A percentile compares a stretch with the other conserved stretches of the same genome.
phyloP scores from a whole-genome alignment of 164 flowering plant genomes.

The Piper betle region DNA sequence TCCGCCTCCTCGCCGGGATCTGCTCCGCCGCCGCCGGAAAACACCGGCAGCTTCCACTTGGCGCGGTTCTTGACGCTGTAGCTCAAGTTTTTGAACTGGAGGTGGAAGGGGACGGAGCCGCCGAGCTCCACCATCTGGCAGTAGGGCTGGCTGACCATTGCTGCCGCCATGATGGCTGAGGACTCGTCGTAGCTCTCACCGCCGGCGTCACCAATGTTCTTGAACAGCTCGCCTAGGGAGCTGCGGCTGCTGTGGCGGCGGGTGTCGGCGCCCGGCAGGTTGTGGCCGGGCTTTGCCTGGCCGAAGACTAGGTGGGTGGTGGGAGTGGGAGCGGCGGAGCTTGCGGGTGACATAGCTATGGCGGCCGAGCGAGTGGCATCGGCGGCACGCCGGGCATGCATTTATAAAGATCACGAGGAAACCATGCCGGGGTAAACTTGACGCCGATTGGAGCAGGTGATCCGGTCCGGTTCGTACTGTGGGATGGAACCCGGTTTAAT shows the following conservation, averaged over 20 bases:
- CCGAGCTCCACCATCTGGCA: slow-evolving; percentile 16
- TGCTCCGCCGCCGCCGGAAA: slow-evolving; percentile 25
- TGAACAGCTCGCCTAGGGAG: slow-evolving; percentile 17
- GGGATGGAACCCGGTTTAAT: too few species aligned
- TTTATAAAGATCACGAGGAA: too few species aligned
- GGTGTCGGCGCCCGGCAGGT: slow-evolving; percentile 3
- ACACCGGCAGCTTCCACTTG: slow-evolving; percentile 17
- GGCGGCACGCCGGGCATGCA: too few species aligned
- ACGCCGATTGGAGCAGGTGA: too few species aligned
- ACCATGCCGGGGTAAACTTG: too few species aligned
- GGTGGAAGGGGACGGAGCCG: slow-evolving; percentile 37
- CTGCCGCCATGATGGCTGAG: not conserved
- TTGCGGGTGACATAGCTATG: too few species aligned
- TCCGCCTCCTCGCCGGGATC: slow-evolving; percentile 22
- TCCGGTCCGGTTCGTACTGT: too few species aligned
- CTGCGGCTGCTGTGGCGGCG: not conserved
- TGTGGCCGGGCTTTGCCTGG: not conserved
- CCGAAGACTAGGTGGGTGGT: too few species aligned
- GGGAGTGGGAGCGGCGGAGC: too few species aligned
- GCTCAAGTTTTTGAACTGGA: slow-evolving; percentile 44
- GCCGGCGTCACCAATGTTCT: slow-evolving; percentile 12
- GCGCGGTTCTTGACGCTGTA: slow-evolving; percentile 40
- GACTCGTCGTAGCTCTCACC: slow-evolving; percentile 26
- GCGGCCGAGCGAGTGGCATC: slow-evolving; percentile 16
- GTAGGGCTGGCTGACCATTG: not conserved